Evolutionary conservation across 2,329 filamentous ascomycete genomes (phyloP).

Genomic region (Penicillium sp.): DNA sequence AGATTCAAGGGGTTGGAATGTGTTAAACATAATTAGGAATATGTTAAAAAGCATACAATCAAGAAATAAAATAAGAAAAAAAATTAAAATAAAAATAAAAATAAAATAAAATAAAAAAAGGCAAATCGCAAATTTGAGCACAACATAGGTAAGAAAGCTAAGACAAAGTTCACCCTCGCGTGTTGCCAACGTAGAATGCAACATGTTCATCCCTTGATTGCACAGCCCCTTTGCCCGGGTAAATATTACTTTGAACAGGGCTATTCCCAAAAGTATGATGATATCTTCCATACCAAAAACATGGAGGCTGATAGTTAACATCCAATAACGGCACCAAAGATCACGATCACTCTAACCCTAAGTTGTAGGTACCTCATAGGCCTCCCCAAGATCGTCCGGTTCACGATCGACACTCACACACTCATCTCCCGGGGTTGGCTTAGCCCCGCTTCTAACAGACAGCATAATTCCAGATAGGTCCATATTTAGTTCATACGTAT

Average conservation of each 20-base stretch:
- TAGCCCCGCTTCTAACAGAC: not conserved
- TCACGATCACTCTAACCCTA: not conserved
- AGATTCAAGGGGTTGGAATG: constrained; percentile 16
- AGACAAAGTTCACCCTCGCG: constrained; percentile 10
- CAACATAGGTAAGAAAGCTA: not conserved
- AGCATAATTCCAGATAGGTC: not conserved
- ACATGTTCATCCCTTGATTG: constrained; percentile 28
- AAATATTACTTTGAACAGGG: not conserved
- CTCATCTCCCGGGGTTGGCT: not conserved
- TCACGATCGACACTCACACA: not conserved
- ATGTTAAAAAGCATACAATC: not conserved
- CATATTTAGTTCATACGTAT: not conserved
- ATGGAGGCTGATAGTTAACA: not conserved
- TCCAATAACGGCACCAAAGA: not conserved
- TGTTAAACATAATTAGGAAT: constrained; percentile 1
- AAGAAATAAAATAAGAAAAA: not conserved
- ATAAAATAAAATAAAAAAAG: not conserved
- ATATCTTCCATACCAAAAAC: not conserved
- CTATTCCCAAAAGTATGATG: not conserved
- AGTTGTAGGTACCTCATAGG: too few relatives aligned
- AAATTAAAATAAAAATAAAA: too few relatives aligned
- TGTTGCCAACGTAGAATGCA: constrained; percentile 20
- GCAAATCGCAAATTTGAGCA: not conserved
- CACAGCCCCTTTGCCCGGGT: constrained; percentile 16
- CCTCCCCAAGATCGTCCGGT: not conserved